These are phyloP conservation scores for Baudoinia panamericana DNA, from an alignment of 495 filamentous ascomycete species.

Conservation along the genomic window DNA sequence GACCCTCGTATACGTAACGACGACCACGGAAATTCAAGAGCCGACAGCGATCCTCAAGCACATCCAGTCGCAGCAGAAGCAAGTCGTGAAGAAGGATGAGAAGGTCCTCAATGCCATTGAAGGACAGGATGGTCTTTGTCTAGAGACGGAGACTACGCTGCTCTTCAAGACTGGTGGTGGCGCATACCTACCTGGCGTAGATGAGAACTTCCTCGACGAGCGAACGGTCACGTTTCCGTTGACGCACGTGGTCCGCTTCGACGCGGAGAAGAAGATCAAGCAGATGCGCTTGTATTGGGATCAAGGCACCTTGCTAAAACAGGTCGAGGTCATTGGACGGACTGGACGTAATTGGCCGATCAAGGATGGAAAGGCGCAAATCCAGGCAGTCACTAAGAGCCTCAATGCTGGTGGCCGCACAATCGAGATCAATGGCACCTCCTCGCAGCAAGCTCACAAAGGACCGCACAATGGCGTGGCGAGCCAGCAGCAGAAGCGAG, in stretches of 20 bases:
- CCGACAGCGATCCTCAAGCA: slow-evolving; percentile 66
- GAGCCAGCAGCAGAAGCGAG: slow-evolving; percentile 10
- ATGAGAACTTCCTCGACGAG: slow-evolving; percentile 89
- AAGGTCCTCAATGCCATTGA: slow-evolving; percentile 60
- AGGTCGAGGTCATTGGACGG: slow-evolving; percentile 83
- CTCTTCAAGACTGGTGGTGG: slow-evolving; percentile 74
- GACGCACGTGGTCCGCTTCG: slow-evolving; percentile 85
- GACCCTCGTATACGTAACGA: slow-evolving; percentile 80
- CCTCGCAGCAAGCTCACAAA: neutral
- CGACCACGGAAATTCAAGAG: slow-evolving; percentile 59
- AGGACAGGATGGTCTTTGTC: slow-evolving; percentile 49
- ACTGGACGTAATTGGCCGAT: slow-evolving; percentile 88
- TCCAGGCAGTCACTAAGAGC: slow-evolving; percentile 22
- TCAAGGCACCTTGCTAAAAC: slow-evolving; percentile 81
- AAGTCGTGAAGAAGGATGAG: slow-evolving; percentile 69
- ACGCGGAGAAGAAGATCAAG: slow-evolving; percentile 58
- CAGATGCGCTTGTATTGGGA: slow-evolving; percentile 90
- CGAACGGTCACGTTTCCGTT: slow-evolving; percentile 67
- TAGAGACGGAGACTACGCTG: slow-evolving; percentile 55
- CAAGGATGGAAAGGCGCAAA: slow-evolving; percentile 74
- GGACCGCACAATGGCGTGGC: slow-evolving; percentile 18
- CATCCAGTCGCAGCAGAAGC: slow-evolving; percentile 47
- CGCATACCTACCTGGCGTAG: slow-evolving; percentile 74
- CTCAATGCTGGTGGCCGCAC: slow-evolving; percentile 9
- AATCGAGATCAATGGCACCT: slow-evolving; percentile 1